These are phyloP conservation scores for Ustilago cynodontis DNA, from an alignment of 1,284 basidiomycete species.

Conservation along the genomic window DNA sequence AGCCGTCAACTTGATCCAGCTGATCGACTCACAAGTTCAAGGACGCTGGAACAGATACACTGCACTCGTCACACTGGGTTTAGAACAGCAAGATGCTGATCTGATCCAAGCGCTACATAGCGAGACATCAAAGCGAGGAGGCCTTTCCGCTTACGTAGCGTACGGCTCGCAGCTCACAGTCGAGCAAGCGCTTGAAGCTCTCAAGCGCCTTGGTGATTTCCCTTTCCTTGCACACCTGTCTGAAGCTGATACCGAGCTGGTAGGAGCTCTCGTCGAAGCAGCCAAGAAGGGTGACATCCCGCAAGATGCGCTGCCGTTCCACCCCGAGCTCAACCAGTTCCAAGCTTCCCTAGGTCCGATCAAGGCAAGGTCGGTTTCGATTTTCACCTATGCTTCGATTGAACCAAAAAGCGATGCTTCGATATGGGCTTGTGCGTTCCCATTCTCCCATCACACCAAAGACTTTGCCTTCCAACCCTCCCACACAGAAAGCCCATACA, in stretches of 20 bases:
- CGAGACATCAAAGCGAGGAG: conserved; percentile 16
- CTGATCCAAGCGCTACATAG: conserved; percentile 13
- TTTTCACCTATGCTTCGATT: conserved; percentile 31
- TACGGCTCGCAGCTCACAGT: conserved; percentile 21
- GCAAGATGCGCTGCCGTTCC: conserved; percentile 29
- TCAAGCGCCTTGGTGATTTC: neutral
- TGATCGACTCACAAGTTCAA: conserved; percentile 10
- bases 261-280: conserved; percentile 18
- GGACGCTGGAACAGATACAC: conserved; percentile 39
- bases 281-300: conserved; percentile 22
- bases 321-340: conserved; percentile 30
- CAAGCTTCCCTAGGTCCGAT: conserved; percentile 25
- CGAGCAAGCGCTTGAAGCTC: conserved; percentile 11
- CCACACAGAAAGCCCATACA: neutral
- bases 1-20: conserved; percentile 16
- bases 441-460: conserved; percentile 36
- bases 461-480: conserved; percentile 20
- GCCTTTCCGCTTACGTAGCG: conserved; percentile 17
- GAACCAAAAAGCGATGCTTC: conserved; percentile 10
- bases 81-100: conserved; percentile 21
- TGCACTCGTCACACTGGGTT: conserved; percentile 19
- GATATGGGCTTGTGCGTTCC: conserved; percentile 38
- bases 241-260: conserved; percentile 7
- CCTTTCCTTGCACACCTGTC: conserved; percentile 24
- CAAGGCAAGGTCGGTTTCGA: conserved; percentile 13